phyloP scores from a whole-genome alignment of 495 filamentous ascomycete species.

The Hypoxylon intermedium region DNA sequence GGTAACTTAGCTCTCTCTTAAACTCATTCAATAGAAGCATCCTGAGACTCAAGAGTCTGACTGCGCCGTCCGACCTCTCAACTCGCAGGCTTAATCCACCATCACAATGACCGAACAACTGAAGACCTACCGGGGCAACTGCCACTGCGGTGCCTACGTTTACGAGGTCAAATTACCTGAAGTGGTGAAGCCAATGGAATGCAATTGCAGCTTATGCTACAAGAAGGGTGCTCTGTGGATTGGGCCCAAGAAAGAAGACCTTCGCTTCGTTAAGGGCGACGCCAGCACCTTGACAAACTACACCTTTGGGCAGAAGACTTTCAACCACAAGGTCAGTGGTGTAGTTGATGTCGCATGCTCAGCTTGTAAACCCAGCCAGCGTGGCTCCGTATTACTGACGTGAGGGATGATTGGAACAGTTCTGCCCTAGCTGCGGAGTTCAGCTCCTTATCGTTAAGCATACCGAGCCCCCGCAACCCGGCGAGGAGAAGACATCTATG shows the following conservation, averaged over 20 bases:
- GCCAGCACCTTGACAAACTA: conserved; percentile 47
- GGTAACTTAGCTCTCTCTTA: not conserved
- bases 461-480: conserved; percentile 19
- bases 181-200: conserved; percentile 46
- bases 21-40: not conserved
- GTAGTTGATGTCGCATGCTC: not conserved
- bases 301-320: conserved; percentile 40
- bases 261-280: conserved; percentile 52
- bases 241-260: conserved; percentile 34
- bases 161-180: conserved; percentile 55
- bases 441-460: conserved; percentile 35
- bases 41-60: not conserved
- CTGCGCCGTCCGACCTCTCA: not conserved
- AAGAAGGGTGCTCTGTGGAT: conserved; percentile 54
- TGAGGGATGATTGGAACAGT: conserved; percentile 42
- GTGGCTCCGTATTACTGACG: conserved; percentile 11
- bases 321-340: conserved; percentile 48
- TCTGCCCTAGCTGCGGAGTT: conserved; percentile 53
- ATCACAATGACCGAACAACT: conserved; percentile 28
- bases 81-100: conserved; percentile 2
- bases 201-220: conserved; percentile 62
- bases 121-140: conserved; percentile 63
- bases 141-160: conserved; percentile 61
- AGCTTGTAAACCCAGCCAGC: not conserved
- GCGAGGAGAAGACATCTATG: conserved; percentile 32